phyloP scores from a whole-genome alignment of 805 yeast species.

The Kodamaea leandrae region DNA sequence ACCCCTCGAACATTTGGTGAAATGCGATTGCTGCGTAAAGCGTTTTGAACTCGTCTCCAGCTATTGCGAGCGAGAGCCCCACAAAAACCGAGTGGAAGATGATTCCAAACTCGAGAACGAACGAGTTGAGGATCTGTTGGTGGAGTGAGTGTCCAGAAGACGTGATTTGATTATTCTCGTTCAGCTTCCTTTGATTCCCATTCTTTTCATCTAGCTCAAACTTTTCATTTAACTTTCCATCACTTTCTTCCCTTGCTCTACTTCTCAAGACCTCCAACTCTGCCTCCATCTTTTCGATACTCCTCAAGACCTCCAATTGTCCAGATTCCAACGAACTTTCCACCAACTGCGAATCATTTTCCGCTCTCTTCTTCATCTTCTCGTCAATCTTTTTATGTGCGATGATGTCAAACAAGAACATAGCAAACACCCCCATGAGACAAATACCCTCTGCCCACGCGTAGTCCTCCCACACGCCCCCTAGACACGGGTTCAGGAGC shows the following conservation, averaged over 20 bases:
- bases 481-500: constrained; percentile 27
- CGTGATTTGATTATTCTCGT: neutral
- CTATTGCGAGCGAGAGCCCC: constrained; percentile 32
- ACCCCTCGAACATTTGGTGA: constrained; percentile 35
- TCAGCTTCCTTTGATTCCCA: neutral
- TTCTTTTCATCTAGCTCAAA: neutral
- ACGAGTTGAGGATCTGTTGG: constrained; percentile 54
- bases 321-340: neutral
- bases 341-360: neutral
- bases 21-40: constrained; percentile 29
- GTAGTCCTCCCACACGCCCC: constrained; percentile 25
- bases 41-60: constrained; percentile 29
- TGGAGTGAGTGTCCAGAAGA: constrained; percentile 17
- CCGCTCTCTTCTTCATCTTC: neutral
- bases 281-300: neutral
- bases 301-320: neutral
- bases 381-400: constrained; percentile 19
- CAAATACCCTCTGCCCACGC: constrained; percentile 35
- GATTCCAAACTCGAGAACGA: constrained; percentile 35
- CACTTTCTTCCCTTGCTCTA: neutral
- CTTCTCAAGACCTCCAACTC: neutral
- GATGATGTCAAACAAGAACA: constrained; percentile 30
- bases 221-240: neutral
- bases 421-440: constrained; percentile 27
- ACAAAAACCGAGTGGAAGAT: constrained; percentile 35